Evolutionary conservation across 352 stramenopile genomes (phyloP).

Genomic region (Phytophthora rubi): DNA sequence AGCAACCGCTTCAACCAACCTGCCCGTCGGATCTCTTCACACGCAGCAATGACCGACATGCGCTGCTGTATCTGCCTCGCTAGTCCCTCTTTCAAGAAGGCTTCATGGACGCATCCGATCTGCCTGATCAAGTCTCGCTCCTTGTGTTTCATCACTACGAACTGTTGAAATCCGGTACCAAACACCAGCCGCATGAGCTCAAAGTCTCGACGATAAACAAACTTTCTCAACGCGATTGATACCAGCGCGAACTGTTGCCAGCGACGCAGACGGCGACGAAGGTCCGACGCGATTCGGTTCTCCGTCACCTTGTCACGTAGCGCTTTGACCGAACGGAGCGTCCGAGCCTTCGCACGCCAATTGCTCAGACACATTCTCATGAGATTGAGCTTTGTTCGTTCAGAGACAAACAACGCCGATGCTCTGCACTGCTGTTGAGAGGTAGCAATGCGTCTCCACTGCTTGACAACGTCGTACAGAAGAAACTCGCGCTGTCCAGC

Average conservation of each 20-base stretch:
- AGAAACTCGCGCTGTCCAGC: conserved; percentile 1
- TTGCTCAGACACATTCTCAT: conserved; percentile 8
- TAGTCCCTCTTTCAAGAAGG: conserved; percentile 42
- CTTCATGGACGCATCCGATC: conserved; percentile 29
- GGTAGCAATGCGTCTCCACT: conserved; percentile 17
- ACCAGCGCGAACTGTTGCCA: conserved; percentile 29
- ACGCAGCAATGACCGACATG: conserved; percentile 29
- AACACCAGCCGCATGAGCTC: conserved; percentile 22
- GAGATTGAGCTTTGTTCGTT: neutral
- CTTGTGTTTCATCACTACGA: conserved; percentile 12
- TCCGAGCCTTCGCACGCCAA: conserved; percentile 20
- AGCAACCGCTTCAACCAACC: conserved; percentile 23
- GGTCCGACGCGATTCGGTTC: conserved; percentile 9
- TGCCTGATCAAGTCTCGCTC: conserved; percentile 21
- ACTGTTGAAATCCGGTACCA: conserved; percentile 31
- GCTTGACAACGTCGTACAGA: conserved; percentile 10
- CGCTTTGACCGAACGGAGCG: conserved; percentile 11
- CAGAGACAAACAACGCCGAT: neutral
- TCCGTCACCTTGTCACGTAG: conserved; percentile 17
- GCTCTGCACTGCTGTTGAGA: conserved; percentile 1
- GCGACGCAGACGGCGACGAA: conserved; percentile 22
- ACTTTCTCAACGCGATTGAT: conserved; percentile 15
- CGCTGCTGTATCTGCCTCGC: conserved; percentile 21
- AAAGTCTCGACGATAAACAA: conserved; percentile 1
- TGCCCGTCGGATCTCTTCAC: conserved; percentile 31